Percentiles rank a stretch among this genome's conserved stretches.
phyloP scores from a whole-genome alignment of 352 stramenopile species.

The Pythium dissimile region DNA sequence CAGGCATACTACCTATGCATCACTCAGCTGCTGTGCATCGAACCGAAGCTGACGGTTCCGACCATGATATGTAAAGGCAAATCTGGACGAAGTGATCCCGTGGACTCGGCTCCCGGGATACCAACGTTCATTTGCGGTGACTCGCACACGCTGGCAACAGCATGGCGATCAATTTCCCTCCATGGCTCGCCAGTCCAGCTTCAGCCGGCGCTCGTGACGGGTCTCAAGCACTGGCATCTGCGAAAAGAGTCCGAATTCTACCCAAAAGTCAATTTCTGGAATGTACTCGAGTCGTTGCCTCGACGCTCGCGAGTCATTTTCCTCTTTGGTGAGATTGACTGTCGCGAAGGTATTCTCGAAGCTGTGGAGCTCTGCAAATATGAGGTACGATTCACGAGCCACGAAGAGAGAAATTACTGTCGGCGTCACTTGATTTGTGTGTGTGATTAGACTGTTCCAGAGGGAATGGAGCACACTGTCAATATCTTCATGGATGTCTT shows the following conservation, averaged over 20 bases:
- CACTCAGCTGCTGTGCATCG: constrained; percentile 69
- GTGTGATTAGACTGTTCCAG: constrained; percentile 47
- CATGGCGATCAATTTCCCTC: constrained; percentile 70
- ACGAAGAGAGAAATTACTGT: neutral
- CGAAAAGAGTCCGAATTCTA: constrained; percentile 87
- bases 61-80: constrained; percentile 1
- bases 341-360: constrained; percentile 88
- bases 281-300: constrained; percentile 53
- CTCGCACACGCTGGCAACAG: constrained; percentile 87
- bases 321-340: constrained; percentile 95
- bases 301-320: constrained; percentile 78
- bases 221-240: constrained; percentile 94
- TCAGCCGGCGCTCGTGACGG: constrained; percentile 84
- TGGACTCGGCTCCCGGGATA: neutral
- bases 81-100: neutral
- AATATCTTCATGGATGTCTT: constrained; percentile 78
- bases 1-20: constrained; percentile 89
- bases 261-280: constrained; percentile 90
- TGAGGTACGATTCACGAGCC: constrained; percentile 35
- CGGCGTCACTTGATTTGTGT: neutral
- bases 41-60: constrained; percentile 10
- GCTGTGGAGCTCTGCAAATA: constrained; percentile 88
- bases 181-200: constrained; percentile 19
- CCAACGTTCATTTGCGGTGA: constrained; percentile 89
- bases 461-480: constrained; percentile 79